A percentile compares a stretch with the other conserved stretches of the same genome.
Conservation (phyloP, 2,329 filamentous ascomycete species). For the Berkeleyomyces rouxiae region DNA sequence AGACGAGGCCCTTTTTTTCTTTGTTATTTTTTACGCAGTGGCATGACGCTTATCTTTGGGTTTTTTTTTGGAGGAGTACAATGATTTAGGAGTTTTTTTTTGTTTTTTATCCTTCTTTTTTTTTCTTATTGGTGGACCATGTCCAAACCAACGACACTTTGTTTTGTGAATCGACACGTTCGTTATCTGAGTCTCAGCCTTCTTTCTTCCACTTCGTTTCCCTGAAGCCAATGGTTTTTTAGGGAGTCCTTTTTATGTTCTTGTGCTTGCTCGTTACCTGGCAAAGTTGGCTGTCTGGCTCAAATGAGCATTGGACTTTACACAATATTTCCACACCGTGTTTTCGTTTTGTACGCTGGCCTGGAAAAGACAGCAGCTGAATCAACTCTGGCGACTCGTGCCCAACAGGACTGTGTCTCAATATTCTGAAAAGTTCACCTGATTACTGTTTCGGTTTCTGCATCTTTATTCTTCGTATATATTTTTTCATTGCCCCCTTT, state of each 20-base stretch:
- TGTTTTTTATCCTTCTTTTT: conserved; percentile 1
- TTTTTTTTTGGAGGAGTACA: conserved; percentile 9
- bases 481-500: neutral
- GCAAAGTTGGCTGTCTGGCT: neutral
- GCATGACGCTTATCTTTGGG: conserved; percentile 10
- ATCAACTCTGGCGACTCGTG: neutral
- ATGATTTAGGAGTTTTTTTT: conserved; percentile 8
- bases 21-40: conserved; percentile 10
- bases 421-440: neutral
- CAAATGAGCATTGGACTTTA: neutral
- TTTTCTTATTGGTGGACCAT: neutral
- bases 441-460: neutral
- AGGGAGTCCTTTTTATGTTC: neutral
- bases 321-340: neutral
- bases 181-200: conserved; percentile 1
- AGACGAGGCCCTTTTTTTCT: neutral
- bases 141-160: conserved; percentile 3
- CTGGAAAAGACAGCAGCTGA: neutral
- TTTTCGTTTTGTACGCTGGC: neutral
- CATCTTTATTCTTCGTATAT: neutral
- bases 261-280: neutral
- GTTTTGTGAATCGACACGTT: conserved; percentile 4
- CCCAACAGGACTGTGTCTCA: neutral
- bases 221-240: conserved; percentile 1
- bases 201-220: neutral